phyloP scores from a whole-genome alignment of 1,284 basidiomycete species.

The Leccinum pallidistipes region DNA sequence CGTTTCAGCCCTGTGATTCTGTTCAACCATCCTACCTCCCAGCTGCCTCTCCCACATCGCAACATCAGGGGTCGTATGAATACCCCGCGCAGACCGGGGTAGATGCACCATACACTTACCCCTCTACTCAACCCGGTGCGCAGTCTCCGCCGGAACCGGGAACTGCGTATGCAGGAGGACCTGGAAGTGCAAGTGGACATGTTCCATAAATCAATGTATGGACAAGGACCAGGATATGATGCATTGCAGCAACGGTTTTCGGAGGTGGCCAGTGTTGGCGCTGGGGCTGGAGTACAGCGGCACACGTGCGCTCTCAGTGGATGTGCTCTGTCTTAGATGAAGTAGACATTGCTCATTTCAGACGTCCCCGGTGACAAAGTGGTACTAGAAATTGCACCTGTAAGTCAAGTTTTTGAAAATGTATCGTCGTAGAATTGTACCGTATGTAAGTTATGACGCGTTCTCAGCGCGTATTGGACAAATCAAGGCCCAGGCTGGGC shows the following conservation, averaged over 20 bases:
- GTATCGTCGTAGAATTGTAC: too few relatives aligned
- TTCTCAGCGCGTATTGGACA: too few relatives aligned
- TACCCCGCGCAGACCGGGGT: slow-evolving; percentile 16
- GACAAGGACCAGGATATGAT: slow-evolving; percentile 20
- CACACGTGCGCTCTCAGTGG: slow-evolving; percentile 24
- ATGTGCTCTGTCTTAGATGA: slow-evolving; percentile 17
- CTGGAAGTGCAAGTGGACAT: slow-evolving; percentile 26
- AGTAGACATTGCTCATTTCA: neutral
- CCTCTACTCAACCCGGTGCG: slow-evolving; percentile 11
- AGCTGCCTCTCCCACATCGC: slow-evolving; percentile 7
- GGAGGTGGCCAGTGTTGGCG: slow-evolving; percentile 30
- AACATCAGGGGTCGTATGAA: slow-evolving; percentile 24
- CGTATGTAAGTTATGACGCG: too few relatives aligned
- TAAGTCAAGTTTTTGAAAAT: neutral
- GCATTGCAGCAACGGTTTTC: slow-evolving; percentile 34
- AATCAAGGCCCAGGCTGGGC: too few relatives aligned
- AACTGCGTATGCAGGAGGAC: slow-evolving; percentile 20
- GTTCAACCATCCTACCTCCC: slow-evolving; percentile 18
- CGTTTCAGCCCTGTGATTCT: slow-evolving; percentile 12
- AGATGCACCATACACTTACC: slow-evolving; percentile 20
- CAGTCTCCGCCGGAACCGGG: slow-evolving; percentile 17
- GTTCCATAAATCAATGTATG: slow-evolving; percentile 10
- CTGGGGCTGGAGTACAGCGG: slow-evolving; percentile 24
- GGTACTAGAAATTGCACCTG: neutral
- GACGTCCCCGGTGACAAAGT: neutral